phyloP scores from a whole-genome alignment of 441 rosid genomes.

The Populus hybrid region DNA sequence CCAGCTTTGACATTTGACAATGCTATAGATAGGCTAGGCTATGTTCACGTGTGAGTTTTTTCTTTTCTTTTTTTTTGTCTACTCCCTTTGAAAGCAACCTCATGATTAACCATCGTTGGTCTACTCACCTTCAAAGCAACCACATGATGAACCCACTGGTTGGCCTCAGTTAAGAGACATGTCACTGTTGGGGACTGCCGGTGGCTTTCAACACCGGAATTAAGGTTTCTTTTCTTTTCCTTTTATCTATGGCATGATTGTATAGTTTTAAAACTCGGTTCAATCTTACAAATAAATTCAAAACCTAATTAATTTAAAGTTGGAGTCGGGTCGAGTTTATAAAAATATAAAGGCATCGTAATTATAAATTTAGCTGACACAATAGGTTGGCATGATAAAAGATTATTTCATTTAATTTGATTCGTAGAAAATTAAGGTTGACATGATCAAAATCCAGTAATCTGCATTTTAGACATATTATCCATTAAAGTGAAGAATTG shows the following conservation, averaged over 20 bases:
- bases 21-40: background rate
- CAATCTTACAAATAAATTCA: no score
- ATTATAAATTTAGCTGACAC: rapidly evolving
- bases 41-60: background rate
- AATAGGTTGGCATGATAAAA: no score
- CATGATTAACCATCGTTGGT: background rate
- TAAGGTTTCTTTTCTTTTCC: no score
- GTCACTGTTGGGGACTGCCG: background rate
- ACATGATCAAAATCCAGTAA: rapidly evolving
- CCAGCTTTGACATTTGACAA: background rate
- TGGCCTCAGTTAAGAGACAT: background rate
- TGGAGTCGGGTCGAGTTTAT: rapidly evolving
- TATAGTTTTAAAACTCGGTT: no score
- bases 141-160: background rate
- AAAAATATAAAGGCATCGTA: no score
- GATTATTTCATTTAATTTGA: no score
- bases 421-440: no score
- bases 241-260: no score
- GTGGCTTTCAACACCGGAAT: background rate
- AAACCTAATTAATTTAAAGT: no score
- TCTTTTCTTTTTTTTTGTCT: background rate
- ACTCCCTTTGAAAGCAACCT: background rate
- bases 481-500: background rate
- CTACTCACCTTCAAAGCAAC: background rate
- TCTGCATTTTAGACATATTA: background rate